A percentile compares a stretch with the other conserved stretches of the same genome.
These are phyloP conservation scores for Aspergillus costaricaensis DNA, from an alignment of 2,329 filamentous ascomycete species.

Conservation along the genomic window DNA sequence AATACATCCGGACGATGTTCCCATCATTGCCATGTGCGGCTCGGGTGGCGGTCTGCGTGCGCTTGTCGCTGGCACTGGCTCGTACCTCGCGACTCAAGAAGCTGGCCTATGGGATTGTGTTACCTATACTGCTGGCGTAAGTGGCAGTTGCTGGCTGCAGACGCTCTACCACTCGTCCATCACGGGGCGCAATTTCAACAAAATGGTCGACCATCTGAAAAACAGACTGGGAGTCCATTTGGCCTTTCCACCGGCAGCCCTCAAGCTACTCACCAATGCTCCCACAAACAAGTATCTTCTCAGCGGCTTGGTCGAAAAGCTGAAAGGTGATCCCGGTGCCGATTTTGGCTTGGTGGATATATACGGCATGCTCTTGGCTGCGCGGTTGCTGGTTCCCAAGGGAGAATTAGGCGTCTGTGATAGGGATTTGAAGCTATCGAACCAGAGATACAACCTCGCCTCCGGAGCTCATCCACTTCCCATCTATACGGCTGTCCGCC, in stretches of 20 bases:
- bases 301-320: conserved; percentile 85
- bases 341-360: conserved; percentile 90
- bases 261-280: conserved; percentile 77
- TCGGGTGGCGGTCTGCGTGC: conserved; percentile 90
- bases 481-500: conserved; percentile 92
- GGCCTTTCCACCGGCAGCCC: conserved; percentile 83
- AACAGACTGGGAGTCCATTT: conserved; percentile 83
- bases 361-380: conserved; percentile 83
- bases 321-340: conserved; percentile 76
- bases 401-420: conserved; percentile 77
- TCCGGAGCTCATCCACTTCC: conserved; percentile 82
- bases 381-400: conserved; percentile 80
- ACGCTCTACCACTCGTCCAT: conserved; percentile 82
- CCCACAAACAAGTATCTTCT: conserved; percentile 93
- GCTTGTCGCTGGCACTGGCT: conserved; percentile 86
- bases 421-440: conserved; percentile 85
- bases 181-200: conserved; percentile 65
- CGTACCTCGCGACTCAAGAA: conserved; percentile 79
- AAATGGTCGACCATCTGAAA: conserved; percentile 82
- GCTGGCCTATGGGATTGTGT: conserved; percentile 90
- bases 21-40: conserved; percentile 88
- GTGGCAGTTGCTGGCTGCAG: conserved; percentile 94
- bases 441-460: conserved; percentile 74
- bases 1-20: conserved; percentile 90
- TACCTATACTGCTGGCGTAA: conserved; percentile 94